These are phyloP conservation scores for Taphrina communis DNA, from an alignment of 1,139 yeast species.

Conservation along the genomic window DNA sequence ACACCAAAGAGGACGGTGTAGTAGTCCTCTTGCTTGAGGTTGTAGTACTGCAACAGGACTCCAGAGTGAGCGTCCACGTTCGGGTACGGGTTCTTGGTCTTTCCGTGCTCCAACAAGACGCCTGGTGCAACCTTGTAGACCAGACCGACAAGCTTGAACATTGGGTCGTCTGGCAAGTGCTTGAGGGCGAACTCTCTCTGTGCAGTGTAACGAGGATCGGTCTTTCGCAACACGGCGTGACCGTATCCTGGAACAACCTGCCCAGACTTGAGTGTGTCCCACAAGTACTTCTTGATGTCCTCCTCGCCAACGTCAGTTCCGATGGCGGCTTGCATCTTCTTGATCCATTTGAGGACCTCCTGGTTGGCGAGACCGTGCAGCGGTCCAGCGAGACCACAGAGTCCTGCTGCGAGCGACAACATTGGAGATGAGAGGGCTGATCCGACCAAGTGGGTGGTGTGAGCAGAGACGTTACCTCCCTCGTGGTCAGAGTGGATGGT, in stretches of 20 bases:
- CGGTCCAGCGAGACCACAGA: constrained; percentile 98
- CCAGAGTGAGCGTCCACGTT: constrained; percentile 98
- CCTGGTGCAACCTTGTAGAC: constrained; percentile 95
- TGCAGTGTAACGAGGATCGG: constrained; percentile 97
- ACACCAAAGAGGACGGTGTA: constrained; percentile 98
- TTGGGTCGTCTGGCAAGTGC: constrained; percentile 59
- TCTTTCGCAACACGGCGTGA: constrained; percentile 94
- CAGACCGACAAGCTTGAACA: constrained; percentile 82
- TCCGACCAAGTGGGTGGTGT: constrained; percentile 95
- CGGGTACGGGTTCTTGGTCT: constrained; percentile 99
- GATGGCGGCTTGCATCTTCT: constrained; percentile 77
- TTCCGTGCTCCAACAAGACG: constrained; percentile 94
- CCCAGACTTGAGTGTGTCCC: constrained; percentile 90
- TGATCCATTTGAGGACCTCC: constrained; percentile 93
- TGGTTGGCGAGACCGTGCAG: constrained; percentile 98
- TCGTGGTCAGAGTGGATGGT: constrained; percentile 98
- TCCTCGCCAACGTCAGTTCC: constrained; percentile 73
- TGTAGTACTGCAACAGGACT: constrained; percentile 95
- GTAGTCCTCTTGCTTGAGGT: constrained; percentile 91
- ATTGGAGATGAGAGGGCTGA: constrained; percentile 93
- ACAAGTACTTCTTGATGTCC: constrained; percentile 81
- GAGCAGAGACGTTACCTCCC: constrained; percentile 98
- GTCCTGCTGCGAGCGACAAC: constrained; percentile 90
- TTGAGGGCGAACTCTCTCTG: constrained; percentile 95
- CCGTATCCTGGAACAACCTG: constrained; percentile 98